Base-by-base conservation (phyloP, 2,329 filamentous ascomycete species). In the Amylocarpus encephaloides region DNA sequence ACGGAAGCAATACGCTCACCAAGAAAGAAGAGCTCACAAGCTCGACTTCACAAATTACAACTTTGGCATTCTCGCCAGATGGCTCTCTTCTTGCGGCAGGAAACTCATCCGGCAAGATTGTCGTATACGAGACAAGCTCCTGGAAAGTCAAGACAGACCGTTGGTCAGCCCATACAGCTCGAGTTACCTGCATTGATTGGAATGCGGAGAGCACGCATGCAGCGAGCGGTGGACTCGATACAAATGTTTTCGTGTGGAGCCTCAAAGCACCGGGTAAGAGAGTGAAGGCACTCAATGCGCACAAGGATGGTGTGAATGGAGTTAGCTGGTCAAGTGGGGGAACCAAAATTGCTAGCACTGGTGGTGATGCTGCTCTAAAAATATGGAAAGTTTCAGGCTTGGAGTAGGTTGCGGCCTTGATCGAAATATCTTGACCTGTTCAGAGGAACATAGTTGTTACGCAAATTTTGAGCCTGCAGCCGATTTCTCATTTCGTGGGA, bases 261-360 rank as follows among this genome's bases (percentile, higher is more conserved):
- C 69, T 96, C 36, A 72, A 74, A 39, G 87, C 88, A 65, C 92
- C 92, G 0, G 90, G 88, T 2, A 87, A 87, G 68, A 79, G 92
- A 59, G 79, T 94, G 59, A 92, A 93, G 73, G 85, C 83, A 12
- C 71, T 82, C 18, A 95, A 95, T 64, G 90, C 92, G 44, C 93
- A 98, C 72, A 96, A 96, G 71, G 93, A 97, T 64, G 93, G 93
- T 9, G 90, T 97, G 15, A 89, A 86, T 59, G 92, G 88, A 13
- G 85, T 97, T 13, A 78, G 78, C 11, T 98, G 92, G 90, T 76
- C 88, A 12, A 77, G 76, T 26, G 80, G 78, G 7, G 74, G 75
- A 51, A 69, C 69, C 15, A 88, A 79, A 70, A 76, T 97, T 44
- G 82, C 87, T 9, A 94, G 85, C 59, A 81, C 82, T 4, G 93